Conservation (phyloP, 2,329 filamentous ascomycete genomes). For the Pseudogymnoascus sp. region DNA sequence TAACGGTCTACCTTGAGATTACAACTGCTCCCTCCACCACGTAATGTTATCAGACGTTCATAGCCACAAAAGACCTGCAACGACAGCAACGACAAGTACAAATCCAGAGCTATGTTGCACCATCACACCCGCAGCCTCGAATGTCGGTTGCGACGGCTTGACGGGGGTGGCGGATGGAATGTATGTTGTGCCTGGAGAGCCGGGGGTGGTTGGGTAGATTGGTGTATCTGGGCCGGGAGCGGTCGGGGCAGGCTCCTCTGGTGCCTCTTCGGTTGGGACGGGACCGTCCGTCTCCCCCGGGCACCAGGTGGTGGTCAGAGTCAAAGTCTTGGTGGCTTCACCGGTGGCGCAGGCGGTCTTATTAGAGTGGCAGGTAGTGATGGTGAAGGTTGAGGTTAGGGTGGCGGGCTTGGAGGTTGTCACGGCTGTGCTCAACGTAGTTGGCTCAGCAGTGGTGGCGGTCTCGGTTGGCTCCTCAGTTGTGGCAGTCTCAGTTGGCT, state of each 20-base stretch:
- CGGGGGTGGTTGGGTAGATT: background rate
- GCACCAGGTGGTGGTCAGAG: background rate
- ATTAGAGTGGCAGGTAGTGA: background rate
- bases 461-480: background rate
- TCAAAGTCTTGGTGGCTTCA: background rate
- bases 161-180: background rate
- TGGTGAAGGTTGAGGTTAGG: background rate
- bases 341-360: background rate
- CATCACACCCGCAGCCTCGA: background rate
- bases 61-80: background rate
- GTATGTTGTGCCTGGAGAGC: background rate
- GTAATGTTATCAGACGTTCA: background rate
- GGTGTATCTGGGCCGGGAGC: background rate
- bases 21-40: background rate
- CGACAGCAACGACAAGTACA: background rate
- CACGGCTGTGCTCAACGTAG: background rate
- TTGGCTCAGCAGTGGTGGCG: background rate
- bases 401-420: background rate
- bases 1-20: background rate
- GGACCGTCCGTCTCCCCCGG: background rate
- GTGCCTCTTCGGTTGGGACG: background rate
- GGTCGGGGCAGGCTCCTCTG: background rate
- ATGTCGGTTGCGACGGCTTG: background rate
- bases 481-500: background rate
- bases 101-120: background rate